Percentiles rank a stretch among this genome's conserved stretches.
Evolutionary conservation across 129 eudicot species (phyloP).

Genomic region (Escallonia herrerae): DNA sequence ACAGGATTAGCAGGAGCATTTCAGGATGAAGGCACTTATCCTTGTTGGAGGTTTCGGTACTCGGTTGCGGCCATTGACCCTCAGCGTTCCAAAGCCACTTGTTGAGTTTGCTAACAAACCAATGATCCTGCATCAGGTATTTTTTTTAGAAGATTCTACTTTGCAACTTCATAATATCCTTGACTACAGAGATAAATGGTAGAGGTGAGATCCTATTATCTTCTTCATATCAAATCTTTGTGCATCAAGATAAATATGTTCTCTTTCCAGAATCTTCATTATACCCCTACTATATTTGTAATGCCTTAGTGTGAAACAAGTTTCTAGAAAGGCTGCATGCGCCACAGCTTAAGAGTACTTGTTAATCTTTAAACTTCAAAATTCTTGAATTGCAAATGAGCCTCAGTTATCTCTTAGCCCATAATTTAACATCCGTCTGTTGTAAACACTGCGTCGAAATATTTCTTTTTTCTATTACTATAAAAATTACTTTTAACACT

Average conservation of each 20-base stretch:
- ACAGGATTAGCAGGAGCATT: constrained; percentile 22
- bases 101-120: constrained; percentile 98
- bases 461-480: too few species aligned
- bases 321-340: background rate
- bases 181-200: background rate
- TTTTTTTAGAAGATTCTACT: background rate
- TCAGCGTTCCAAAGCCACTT: constrained; percentile 89
- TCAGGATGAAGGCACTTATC: constrained; percentile 89
- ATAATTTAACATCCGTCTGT: too few species aligned
- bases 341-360: background rate
- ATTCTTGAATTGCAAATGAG: background rate
- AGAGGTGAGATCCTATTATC: too few species aligned
- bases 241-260: background rate
- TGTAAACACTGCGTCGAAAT: too few species aligned
- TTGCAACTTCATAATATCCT: background rate
- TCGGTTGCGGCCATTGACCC: constrained; percentile 90
- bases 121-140: constrained; percentile 97
- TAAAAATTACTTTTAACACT: too few species aligned
- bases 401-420: background rate
- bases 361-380: background rate
- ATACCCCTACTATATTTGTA: background rate
- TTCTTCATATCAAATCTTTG: background rate
- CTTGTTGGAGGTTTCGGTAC: constrained; percentile 99
- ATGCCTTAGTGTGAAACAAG: background rate
- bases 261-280: background rate